Base-by-base conservation (phyloP, 2,329 filamentous ascomycete genomes). In the Pyrenophora teres region DNA sequence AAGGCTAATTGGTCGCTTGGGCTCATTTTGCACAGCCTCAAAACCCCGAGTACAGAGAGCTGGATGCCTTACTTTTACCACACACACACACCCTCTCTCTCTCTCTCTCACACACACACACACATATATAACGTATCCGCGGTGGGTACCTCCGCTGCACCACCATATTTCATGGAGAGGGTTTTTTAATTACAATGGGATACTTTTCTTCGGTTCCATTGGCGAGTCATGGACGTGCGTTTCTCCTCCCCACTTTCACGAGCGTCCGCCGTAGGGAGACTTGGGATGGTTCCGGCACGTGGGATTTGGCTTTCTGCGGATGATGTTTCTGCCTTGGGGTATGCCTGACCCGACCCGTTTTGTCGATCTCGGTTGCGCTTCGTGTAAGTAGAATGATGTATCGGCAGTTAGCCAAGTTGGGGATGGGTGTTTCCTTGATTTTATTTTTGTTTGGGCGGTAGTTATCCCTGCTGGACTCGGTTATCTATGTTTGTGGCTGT, bases 301-400 rank as follows among this genome's bases (percentile, higher is more conserved):
- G 27, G 19, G 19, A 5, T 3, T 3, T 5, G 19, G 19, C 6
- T 38, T 38, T 21, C 8, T 4, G 13, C 4, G 9, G 19, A 21
- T 40, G 27, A 25, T 18, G 32, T 45, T 42, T 52, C 50, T 52
- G 50, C 50, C 50, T 49, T 44, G 50, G 35, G 6, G 46, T 40
- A 27, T 44, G 50, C 50, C 50, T 52, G 50, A 52, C 39, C 50
- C 45, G 45, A 21, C 19, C 19, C 19, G 19, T 21, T 21, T 21
- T 21, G 19, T 21, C 5, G 19, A 21, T 21, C 19, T 21, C 19
- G 19, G 19, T 21, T 21, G 5, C 19, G 19, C 19, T 21, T 3
- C 19, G 19, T 21, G 19, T 21, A 3, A 2, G 3, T 21, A 21
- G 19, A 21, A 5, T 27, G 9, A 5, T 18, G 35, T 32, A 31